Evolutionary conservation across 2,329 filamentous ascomycete genomes (phyloP).

Genomic region (Colletotrichum lindemuthianum): DNA sequence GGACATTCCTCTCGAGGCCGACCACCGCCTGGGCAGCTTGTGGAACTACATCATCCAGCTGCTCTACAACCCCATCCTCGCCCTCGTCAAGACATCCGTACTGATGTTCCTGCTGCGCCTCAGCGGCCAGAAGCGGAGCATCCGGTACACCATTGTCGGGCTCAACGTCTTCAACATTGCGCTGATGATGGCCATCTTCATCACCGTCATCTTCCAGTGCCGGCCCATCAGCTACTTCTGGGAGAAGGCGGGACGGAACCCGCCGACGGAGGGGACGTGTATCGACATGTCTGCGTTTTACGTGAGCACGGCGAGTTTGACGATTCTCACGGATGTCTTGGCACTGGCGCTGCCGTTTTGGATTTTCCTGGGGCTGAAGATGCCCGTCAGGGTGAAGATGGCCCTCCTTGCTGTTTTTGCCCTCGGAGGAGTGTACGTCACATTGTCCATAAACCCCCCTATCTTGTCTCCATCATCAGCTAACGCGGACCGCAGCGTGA

Average conservation of each 20-base stretch:
- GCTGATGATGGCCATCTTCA: slow-evolving; percentile 49
- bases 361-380: slow-evolving; percentile 48
- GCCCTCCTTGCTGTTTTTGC: slow-evolving; percentile 48
- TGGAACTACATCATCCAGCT: slow-evolving; percentile 48
- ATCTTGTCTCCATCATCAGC: background rate
- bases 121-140: slow-evolving; percentile 43
- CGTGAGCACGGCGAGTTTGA: slow-evolving; percentile 48
- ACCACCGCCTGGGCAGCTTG: slow-evolving; percentile 31
- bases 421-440: slow-evolving; percentile 41
- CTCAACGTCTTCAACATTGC: slow-evolving; percentile 48
- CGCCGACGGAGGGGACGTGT: slow-evolving; percentile 26
- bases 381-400: slow-evolving; percentile 45
- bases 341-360: slow-evolving; percentile 49
- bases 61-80: slow-evolving; percentile 48
- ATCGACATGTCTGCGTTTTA: slow-evolving; percentile 39
- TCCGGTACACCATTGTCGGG: slow-evolving; percentile 42
- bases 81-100: slow-evolving; percentile 48
- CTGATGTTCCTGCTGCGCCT: slow-evolving; percentile 47
- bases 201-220: slow-evolving; percentile 53
- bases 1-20: slow-evolving; percentile 26
- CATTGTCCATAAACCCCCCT: slow-evolving; percentile 1
- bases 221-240: slow-evolving; percentile 50
- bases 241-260: slow-evolving; percentile 37
- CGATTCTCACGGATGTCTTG: slow-evolving; percentile 53
- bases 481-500: slow-evolving; percentile 31